phyloP scores from a whole-genome alignment of 1,284 basidiomycete genomes.

The Malassezia equina region DNA sequence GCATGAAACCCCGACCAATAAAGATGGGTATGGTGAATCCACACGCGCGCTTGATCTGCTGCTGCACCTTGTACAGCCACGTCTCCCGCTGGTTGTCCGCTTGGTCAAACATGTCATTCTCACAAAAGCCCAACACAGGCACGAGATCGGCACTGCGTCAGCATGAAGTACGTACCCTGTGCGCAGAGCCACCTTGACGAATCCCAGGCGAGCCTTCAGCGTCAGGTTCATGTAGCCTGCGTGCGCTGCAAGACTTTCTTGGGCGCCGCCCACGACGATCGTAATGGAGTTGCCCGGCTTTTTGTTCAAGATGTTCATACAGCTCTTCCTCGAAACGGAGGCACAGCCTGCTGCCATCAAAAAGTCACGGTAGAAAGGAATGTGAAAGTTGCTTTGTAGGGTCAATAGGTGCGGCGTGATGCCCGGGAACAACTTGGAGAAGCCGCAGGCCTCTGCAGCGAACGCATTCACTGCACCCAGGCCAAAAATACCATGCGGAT shows the following conservation, averaged over 20 bases:
- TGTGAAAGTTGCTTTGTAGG: constrained; percentile 69
- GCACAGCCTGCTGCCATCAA: constrained; percentile 66
- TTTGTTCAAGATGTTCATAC: constrained; percentile 67
- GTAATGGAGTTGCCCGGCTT: constrained; percentile 61
- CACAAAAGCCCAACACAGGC: constrained; percentile 63
- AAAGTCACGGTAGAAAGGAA: constrained; percentile 88
- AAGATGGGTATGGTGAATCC: constrained; percentile 95
- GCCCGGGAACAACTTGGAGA: constrained; percentile 78
- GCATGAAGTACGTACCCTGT: constrained; percentile 58
- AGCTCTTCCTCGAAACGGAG: constrained; percentile 80
- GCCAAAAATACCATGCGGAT: constrained; percentile 43
- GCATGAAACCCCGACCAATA: constrained; percentile 68
- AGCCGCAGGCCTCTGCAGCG: constrained; percentile 88
- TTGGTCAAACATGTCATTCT: constrained; percentile 97
- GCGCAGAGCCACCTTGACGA: constrained; percentile 91
- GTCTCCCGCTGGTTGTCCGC: constrained; percentile 89
- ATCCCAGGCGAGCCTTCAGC: constrained; percentile 63
- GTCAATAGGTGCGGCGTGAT: constrained; percentile 87
- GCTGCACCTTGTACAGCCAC: constrained; percentile 57
- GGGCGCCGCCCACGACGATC: constrained; percentile 92
- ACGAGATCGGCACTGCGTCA: constrained; percentile 25
- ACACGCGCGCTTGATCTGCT: constrained; percentile 54
- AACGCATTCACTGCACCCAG: constrained; percentile 82
- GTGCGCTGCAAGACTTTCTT: constrained; percentile 81
- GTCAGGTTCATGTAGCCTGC: constrained; percentile 92